Base-by-base conservation (phyloP, 179 eudicot genomes). In the Actinidia chinensis region DNA sequence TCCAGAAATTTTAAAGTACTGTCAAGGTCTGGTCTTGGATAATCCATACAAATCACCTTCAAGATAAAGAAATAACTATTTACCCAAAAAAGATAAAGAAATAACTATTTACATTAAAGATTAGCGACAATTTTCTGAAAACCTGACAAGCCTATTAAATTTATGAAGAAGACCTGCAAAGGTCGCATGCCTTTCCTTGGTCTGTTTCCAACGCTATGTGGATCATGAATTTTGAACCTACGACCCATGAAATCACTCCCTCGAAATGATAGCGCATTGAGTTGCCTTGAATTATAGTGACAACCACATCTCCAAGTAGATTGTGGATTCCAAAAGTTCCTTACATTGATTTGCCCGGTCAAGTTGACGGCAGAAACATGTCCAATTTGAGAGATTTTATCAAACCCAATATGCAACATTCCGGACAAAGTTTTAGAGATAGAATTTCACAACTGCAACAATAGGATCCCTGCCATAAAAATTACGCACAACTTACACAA, bases 1-100 rank as follows among this genome's bases (percentile, higher is more conserved):
- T 96, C 99, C 84, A 94, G 74, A 79, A 80, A 96, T 64, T 88
- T 91, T 33, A 76, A 84, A 4, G 98, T 89, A 79, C 86, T 89
- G 3, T 96, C 99, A 81, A 96, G 91, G 80, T 96, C 98, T 40
- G 99, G 99, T 85, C 99, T 94, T 68, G 99, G 99, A 85, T 88
- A 92, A 82, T 96, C 99, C 20, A 89, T 83, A 83, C 98, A 94
- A 67, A 91, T 94, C 75, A 94, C 98, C 99, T 96, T 80, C n/a
- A 65, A 65, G 52, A 77, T 60, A 73, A 81, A 40, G 67, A 71
- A 81, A 10, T 28, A 42, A n/a, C 40, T 14, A 55, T 66, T 52
- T 51, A 43, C 47, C 22, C 7, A 63, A 13, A 28, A 28, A 65
- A 65, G 52, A 77, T 60, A 73, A 81, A 40, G 67, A 71, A 81